These are phyloP conservation scores for Sanghuangporus sanghuang DNA, from an alignment of 1,284 basidiomycete species.

Conservation along the genomic window DNA sequence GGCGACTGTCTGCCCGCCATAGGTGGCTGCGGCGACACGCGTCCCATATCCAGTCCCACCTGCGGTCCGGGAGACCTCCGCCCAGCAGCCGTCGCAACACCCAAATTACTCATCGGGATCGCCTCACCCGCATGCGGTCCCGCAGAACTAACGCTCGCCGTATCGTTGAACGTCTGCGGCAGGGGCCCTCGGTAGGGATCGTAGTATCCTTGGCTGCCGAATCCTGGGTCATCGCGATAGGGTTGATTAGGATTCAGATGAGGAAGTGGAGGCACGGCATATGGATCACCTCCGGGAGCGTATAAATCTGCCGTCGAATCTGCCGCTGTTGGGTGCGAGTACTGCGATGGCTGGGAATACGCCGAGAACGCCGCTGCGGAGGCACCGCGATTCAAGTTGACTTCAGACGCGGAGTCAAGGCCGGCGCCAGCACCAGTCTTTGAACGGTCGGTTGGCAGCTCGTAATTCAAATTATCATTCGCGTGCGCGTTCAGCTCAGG, in stretches of 20 bases:
- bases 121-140: constrained; percentile 39
- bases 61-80: constrained; percentile 44
- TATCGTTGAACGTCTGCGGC: constrained; percentile 56
- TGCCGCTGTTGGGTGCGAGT: constrained; percentile 28
- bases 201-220: constrained; percentile 44
- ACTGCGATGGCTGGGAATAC: constrained; percentile 29
- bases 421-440: constrained; percentile 45
- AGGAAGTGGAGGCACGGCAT: constrained; percentile 79
- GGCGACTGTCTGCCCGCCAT: constrained; percentile 13
- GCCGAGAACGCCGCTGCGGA: constrained; percentile 29
- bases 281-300: constrained; percentile 51
- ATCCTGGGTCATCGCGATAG: constrained; percentile 64
- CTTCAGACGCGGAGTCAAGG: constrained; percentile 49
- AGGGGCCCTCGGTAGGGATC: constrained; percentile 74
- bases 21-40: constrained; percentile 11
- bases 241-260: constrained; percentile 70
- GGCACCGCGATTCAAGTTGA: constrained; percentile 45
- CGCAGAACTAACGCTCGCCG: constrained; percentile 23
- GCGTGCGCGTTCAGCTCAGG: constrained; percentile 72
- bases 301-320: constrained; percentile 47
- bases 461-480: constrained; percentile 36
- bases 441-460: constrained; percentile 53
- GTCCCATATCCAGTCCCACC: constrained; percentile 32
- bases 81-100: constrained; percentile 36
- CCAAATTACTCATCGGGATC: constrained; percentile 75